Conservation (phyloP, 352 stramenopile species). For the Phytophthora nicotianae region DNA sequence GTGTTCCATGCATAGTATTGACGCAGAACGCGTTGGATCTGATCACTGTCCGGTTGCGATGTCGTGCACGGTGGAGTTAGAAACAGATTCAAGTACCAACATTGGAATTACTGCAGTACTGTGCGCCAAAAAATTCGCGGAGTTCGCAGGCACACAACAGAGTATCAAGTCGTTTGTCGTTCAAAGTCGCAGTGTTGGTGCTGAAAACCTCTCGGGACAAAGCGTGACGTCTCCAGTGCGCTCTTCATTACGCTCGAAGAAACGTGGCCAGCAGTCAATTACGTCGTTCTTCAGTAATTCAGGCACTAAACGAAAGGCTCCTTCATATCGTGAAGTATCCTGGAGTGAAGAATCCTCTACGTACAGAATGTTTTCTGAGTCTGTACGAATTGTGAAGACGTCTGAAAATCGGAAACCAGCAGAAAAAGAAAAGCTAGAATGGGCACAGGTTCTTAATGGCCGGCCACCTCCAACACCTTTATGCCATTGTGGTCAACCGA, state of each 20-base stretch:
- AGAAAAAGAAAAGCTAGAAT: conserved; percentile 42
- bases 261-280: conserved; percentile 50
- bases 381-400: conserved; percentile 22
- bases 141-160: conserved; percentile 83
- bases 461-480: conserved; percentile 60
- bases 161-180: conserved; percentile 58
- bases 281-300: conserved; percentile 53
- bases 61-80: conserved; percentile 44
- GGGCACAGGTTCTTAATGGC: conserved; percentile 74
- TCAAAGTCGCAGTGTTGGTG: conserved; percentile 9
- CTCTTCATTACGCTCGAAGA: conserved; percentile 7
- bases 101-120: conserved; percentile 40
- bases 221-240: neutral
- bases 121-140: conserved; percentile 71
- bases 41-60: conserved; percentile 84
- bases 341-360: conserved; percentile 5
- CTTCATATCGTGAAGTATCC: neutral
- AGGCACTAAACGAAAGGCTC: conserved; percentile 19
- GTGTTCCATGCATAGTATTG: conserved; percentile 37
- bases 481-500: conserved; percentile 71
- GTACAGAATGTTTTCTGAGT: conserved; percentile 15
- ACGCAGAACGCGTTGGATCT: conserved; percentile 65
- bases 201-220: neutral
- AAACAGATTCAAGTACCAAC: conserved; percentile 22
- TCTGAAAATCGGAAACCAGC: conserved; percentile 43